Evolutionary conservation across 2,329 filamentous ascomycete species (phyloP).

Genomic region (Juglanconis sp.): DNA sequence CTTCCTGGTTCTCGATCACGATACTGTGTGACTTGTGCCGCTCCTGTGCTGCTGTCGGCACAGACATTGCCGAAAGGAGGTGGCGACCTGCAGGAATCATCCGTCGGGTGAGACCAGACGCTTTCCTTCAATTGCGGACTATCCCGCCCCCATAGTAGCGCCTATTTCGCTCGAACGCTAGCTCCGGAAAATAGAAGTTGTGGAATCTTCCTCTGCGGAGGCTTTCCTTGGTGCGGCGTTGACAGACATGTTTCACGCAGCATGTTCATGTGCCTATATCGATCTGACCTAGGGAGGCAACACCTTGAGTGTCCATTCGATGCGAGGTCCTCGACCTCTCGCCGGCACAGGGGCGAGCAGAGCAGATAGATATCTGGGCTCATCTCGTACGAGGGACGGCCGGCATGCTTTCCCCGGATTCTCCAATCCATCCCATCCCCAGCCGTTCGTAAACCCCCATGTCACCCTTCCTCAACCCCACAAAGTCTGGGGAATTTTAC

Average conservation of each 20-base stretch:
- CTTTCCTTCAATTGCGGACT: not conserved
- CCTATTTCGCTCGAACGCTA: not conserved
- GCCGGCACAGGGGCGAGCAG: not conserved
- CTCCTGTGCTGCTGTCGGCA: not conserved
- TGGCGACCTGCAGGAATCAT: not conserved
- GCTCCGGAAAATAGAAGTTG: not conserved
- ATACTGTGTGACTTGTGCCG: not conserved
- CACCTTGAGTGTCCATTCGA: too few species aligned
- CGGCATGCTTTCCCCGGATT: slow-evolving; percentile 8
- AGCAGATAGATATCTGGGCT: not conserved
- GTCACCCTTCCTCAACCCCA: not conserved
- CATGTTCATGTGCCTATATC: not conserved
- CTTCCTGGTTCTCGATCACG: not conserved
- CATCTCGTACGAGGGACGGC: not conserved
- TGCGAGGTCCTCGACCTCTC: not conserved
- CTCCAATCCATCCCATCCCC: not conserved
- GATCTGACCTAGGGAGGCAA: not conserved
- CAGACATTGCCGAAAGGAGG: slow-evolving; percentile 2
- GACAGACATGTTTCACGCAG: too few species aligned
- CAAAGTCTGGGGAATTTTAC: not conserved
- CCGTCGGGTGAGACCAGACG: slow-evolving; percentile 8
- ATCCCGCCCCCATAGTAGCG: too few species aligned
- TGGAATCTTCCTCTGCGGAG: too few species aligned
- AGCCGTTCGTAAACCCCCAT: not conserved
- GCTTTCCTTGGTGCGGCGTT: too few species aligned